Evolutionary conservation across 176 grass and related monocot genomes (phyloP), one percentile per base, ranked within the genome.

Genomic region (Musa schizocarpa): DNA sequence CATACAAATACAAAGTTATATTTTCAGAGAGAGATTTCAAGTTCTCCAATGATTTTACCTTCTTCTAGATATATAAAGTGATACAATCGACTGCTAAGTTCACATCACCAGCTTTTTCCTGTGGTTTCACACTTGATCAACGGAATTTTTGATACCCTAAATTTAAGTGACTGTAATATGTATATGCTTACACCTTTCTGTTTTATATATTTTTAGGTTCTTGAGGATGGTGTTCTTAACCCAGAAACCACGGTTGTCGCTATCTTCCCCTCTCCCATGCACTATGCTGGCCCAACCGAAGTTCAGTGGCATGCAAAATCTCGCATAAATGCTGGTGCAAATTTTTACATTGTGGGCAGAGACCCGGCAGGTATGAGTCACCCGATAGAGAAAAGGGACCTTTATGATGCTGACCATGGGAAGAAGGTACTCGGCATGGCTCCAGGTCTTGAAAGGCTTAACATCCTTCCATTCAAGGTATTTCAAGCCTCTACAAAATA

Each of bases 321-420:
- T 19, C 57, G 57, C 17, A 62, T 62, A 62, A 62, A 62, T 62
- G 63, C 63, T 24, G 63, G 63, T 17, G 63, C 63, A 7, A 66
- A 66, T 66, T 66, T 66, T 11, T 66, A 66, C 12, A 66, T 66
- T 12, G 63, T 24, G 24, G 63, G 63, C 21, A 17, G 63, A 9
- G 63, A 66, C 24, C 63, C 63, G 9, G 63, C 63, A 23, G 63
- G 63, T 6, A 66, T 66, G 63, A 21, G 22, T 66, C 63, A 66
- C 24, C 63, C 63, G 9, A 27, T 21, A 66, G 63, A 66, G 63
- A 66, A 66, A 25, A 66, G 63, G 23, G 63, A 66, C 9, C 24
- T 66, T 11, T 66, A 66, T 66, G 63, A 66, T 11, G n/a, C 63
- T 11, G 63, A 66, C 12, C 63, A 66, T 66, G 63, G 63, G 63